Evolutionary conservation across 257 asterid genomes (phyloP).

Genomic region (Parsonsia alboflavescens): DNA sequence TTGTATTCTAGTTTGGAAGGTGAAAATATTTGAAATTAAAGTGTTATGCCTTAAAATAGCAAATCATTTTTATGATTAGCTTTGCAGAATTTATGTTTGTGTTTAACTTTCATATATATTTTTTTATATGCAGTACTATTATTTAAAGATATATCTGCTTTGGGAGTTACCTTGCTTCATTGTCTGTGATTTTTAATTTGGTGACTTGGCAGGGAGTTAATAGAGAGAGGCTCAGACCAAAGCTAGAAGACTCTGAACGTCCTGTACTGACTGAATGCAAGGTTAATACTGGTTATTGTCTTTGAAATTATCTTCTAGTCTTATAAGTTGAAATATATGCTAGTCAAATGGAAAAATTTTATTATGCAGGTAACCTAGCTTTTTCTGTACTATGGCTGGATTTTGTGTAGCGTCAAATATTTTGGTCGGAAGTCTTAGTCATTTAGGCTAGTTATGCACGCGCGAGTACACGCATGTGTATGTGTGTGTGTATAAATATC

Average conservation of each 20-base stretch:
- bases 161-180: background rate
- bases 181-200: background rate
- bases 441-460: background rate
- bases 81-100: background rate
- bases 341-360: background rate
- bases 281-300: slow-evolving; percentile 17
- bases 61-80: background rate
- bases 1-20: background rate
- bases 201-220: slow-evolving; percentile 23
- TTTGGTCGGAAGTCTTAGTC: background rate
- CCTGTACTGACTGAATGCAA: slow-evolving; percentile 39
- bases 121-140: background rate
- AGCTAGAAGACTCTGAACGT: slow-evolving; percentile 29
- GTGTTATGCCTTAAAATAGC: background rate
- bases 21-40: background rate
- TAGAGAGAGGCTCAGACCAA: slow-evolving; percentile 25
- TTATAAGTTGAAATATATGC: background rate
- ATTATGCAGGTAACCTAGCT: background rate
- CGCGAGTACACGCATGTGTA: too few relatives aligned
- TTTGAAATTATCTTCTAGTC: background rate
- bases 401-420: background rate
- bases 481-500: background rate
- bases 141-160: background rate
- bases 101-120: background rate
- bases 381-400: background rate